These are phyloP conservation scores for Cystobasidium onofrii DNA, from an alignment of 768 basidiomycete genomes.

Conservation along the genomic window DNA sequence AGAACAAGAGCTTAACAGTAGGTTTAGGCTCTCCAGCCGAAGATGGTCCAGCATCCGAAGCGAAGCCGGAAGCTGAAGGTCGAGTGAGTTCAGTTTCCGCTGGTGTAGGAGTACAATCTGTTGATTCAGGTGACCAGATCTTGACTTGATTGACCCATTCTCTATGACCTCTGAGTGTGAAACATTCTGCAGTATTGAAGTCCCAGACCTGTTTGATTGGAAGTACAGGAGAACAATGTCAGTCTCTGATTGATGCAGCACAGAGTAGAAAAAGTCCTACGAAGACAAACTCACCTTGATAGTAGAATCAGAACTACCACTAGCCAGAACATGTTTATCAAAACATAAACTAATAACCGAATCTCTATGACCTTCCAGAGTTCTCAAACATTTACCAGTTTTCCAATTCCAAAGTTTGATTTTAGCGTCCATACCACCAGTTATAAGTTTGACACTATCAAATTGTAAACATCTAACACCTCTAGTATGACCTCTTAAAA, in stretches of 20 bases:
- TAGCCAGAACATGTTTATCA: conserved; percentile 82
- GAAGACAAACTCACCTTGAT: conserved; percentile 62
- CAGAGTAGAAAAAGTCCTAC: conserved; percentile 40
- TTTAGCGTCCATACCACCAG: conserved; percentile 90
- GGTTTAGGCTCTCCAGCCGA: conserved; percentile 16
- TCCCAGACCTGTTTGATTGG: conserved; percentile 51
- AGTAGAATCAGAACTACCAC: conserved; percentile 87
- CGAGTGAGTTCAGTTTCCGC: not conserved
- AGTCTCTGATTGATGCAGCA: not conserved
- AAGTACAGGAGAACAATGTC: not conserved
- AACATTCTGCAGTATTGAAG: conserved; percentile 78
- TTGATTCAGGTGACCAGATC: conserved; percentile 63
- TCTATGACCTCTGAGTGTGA: conserved; percentile 79
- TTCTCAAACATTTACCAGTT: conserved; percentile 74
- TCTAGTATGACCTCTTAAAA: conserved; percentile 79
- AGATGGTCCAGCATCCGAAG: not conserved
- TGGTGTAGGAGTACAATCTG: conserved; percentile 19
- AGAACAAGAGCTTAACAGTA: conserved; percentile 90
- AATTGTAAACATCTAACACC: conserved; percentile 91
- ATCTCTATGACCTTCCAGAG: conserved; percentile 78
- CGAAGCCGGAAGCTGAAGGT: conserved; percentile 10
- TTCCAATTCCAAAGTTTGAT: conserved; percentile 96
- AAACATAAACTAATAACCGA: conserved; percentile 86
- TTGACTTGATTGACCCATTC: conserved; percentile 96
- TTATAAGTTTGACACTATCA: conserved; percentile 88